Conservation (phyloP, 1,139 yeast species). For the Wickerhamomyces sp. region DNA sequence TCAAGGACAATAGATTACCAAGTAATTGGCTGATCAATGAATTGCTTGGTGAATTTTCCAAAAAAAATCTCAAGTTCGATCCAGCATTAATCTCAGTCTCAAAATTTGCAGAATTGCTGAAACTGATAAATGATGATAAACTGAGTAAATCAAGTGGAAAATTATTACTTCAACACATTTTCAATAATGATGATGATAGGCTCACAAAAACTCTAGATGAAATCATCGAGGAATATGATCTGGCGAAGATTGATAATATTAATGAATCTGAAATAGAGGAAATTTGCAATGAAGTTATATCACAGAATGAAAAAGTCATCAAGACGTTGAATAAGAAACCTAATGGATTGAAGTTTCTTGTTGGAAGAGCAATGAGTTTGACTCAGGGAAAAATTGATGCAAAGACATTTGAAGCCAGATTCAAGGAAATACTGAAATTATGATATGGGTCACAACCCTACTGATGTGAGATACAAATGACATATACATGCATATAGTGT, state of each 20-base stretch:
- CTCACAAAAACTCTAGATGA: conserved; percentile 29
- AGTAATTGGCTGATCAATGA: conserved; percentile 87
- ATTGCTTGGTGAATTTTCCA: conserved; percentile 63
- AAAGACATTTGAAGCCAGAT: conserved; percentile 38
- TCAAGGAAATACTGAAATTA: conserved; percentile 29
- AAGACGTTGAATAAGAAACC: conserved; percentile 48
- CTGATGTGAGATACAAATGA: too few species aligned
- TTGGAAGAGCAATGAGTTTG: conserved; percentile 81
- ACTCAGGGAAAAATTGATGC: conserved; percentile 66
- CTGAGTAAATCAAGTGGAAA: conserved; percentile 62
- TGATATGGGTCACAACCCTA: not conserved
- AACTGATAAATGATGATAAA: conserved; percentile 31
- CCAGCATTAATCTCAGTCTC: conserved; percentile 32
- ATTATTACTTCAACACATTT: conserved; percentile 52
- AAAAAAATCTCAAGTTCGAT: conserved; percentile 40
- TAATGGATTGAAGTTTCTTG: conserved; percentile 52
- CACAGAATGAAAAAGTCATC: conserved; percentile 46
- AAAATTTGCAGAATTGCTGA: conserved; percentile 40
- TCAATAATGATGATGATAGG: conserved; percentile 36
- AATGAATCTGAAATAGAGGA: conserved; percentile 42
- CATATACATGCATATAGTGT: too few species aligned
- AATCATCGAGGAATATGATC: conserved; percentile 52
- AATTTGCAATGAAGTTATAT: conserved; percentile 55
- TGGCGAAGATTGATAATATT: conserved; percentile 31
- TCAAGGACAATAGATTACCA: conserved; percentile 35